Evolutionary conservation across 148 eudicot species (phyloP).

Genomic region (Spergularia bocconei): DNA sequence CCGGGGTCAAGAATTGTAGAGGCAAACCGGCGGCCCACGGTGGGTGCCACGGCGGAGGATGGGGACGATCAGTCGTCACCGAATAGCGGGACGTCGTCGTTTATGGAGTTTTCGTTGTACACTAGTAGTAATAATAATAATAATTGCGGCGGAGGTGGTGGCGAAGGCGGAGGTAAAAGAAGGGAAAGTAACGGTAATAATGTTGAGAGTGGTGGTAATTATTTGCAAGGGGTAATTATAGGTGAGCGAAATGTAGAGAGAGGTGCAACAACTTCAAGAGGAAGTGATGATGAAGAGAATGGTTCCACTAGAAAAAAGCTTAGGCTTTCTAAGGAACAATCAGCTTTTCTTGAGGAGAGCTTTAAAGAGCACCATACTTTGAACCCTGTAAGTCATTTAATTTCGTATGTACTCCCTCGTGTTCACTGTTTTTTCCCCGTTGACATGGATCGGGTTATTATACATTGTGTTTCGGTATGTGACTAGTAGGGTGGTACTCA

Average conservation of each 20-base stretch:
- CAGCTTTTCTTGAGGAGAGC: conserved; percentile 81
- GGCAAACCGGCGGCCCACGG: conserved; percentile 27
- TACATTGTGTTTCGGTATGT: too few relatives aligned
- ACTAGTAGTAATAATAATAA: conserved; percentile 22
- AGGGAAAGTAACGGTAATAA: conserved; percentile 11
- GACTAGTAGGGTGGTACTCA: too few relatives aligned
- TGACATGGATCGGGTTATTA: too few relatives aligned
- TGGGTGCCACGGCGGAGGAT: conserved; percentile 31
- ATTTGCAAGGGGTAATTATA: conserved; percentile 19
- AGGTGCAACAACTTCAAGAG: conserved; percentile 35
- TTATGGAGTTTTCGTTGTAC: conserved; percentile 55
- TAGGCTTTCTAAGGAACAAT: conserved; percentile 71
- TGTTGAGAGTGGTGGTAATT: neutral
- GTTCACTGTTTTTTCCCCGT: too few relatives aligned
- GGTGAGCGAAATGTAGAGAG: conserved; percentile 15
- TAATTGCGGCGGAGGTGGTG: conserved; percentile 16
- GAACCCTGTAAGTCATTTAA: conserved; percentile 59
- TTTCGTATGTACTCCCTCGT: too few relatives aligned
- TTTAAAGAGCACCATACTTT: conserved; percentile 75
- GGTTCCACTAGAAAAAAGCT: conserved; percentile 59
- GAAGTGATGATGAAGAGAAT: conserved; percentile 61
- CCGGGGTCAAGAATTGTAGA: conserved; percentile 26
- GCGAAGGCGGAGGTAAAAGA: conserved; percentile 24
- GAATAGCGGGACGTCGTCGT: conserved; percentile 58
- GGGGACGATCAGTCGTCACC: conserved; percentile 52